Evolutionary conservation across 768 basidiomycete species (phyloP), one percentile per base, ranked within the genome.

Genomic region (Antrodiella citrinella): DNA sequence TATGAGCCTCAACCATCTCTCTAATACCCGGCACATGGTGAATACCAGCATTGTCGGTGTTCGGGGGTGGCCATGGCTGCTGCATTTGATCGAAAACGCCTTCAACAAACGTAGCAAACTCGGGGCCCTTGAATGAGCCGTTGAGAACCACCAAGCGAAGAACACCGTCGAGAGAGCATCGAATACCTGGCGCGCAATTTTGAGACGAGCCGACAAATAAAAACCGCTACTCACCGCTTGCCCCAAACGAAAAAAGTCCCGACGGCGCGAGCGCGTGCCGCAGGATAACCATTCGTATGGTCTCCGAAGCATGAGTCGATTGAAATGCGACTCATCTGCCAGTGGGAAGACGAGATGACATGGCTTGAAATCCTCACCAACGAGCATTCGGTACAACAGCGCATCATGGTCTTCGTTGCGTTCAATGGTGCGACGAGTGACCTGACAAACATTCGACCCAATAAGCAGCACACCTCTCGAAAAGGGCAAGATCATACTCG

Each of bases 321-420:
- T 65, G 53, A 60, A 67, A 3, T 62, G 57, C 47, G 59, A 63
- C 48, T 70, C 69, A 48, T 72, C 69, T 1, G 68, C 57, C n/a
- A n/a, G n/a, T n/a, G n/a, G n/a, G 47, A 70, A 70, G 2, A 70
- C 60, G 7, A 63, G 61, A 21, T 57, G 55, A 2, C 57, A 52
- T 1, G 62, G 35, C 2, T 21, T 19, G 42, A 53, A 62, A 19
- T 54, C 18, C 44, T 52, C 54, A 13, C 49, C 53, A 3, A 59
- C 21, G 13, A 23, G 22, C 3, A 48, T 21, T 42, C 45, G 44
- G 41, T 56, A 59, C 23, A 15, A 51, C 12, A 26, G 13, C 1
- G 47, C 48, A 4, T 25, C 19, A n/a, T n/a, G n/a, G 5, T 51
- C 51, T 40, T 61, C 56, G 45, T 49, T 49, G 3, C 54, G 55